Evolutionary conservation across 2,329 filamentous ascomycete species (phyloP).

Genomic region (Raffaelea arxii): DNA sequence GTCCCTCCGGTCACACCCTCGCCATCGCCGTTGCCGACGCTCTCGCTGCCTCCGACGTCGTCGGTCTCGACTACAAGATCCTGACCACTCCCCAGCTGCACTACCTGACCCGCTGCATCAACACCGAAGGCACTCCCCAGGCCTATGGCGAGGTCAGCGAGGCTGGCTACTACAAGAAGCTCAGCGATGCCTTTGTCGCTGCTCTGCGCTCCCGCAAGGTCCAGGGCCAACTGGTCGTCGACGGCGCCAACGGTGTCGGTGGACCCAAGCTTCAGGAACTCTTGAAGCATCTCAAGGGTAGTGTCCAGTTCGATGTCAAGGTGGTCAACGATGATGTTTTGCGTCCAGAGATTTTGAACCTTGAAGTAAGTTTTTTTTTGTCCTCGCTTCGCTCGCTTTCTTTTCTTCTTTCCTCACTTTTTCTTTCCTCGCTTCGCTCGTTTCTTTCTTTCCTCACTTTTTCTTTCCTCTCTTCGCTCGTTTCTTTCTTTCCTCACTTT

Average conservation of each 20-base stretch:
- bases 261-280: slow-evolving; percentile 83
- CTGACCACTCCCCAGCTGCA: slow-evolving; percentile 97
- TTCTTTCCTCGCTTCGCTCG: not conserved
- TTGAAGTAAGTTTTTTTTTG: slow-evolving; percentile 51
- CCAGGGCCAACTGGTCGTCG: slow-evolving; percentile 67
- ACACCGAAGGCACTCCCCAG: slow-evolving; percentile 79
- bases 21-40: slow-evolving; percentile 71
- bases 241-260: slow-evolving; percentile 95
- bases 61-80: slow-evolving; percentile 77
- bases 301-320: slow-evolving; percentile 63
- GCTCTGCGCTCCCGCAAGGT: slow-evolving; percentile 71
- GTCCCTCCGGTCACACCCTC: slow-evolving; percentile 80
- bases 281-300: slow-evolving; percentile 66
- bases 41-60: slow-evolving; percentile 63
- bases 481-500: not conserved
- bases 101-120: slow-evolving; percentile 89
- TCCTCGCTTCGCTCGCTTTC: not conserved
- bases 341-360: slow-evolving; percentile 79
- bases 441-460: not conserved
- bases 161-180: slow-evolving; percentile 90
- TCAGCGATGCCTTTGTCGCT: slow-evolving; percentile 71
- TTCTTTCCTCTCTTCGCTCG: not conserved
- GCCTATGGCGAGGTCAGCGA: slow-evolving; percentile 86
- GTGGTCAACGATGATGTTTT: slow-evolving; percentile 90
- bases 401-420: not conserved